Evolutionary conservation across 345 rosid species (phyloP).

Genomic region (Brassica juncea): DNA sequence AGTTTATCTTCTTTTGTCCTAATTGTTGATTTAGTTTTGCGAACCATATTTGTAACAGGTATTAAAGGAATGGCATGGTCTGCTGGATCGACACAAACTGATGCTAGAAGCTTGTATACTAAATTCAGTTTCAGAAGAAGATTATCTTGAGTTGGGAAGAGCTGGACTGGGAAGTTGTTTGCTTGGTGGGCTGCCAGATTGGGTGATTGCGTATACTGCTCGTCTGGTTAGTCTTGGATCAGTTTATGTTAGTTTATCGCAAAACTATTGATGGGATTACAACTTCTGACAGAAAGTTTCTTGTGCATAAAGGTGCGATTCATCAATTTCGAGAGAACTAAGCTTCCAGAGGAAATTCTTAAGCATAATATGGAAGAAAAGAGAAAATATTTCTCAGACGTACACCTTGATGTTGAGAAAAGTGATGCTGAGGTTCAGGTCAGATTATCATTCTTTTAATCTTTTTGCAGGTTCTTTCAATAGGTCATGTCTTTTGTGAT

Average conservation of each 20-base stretch:
- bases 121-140: constrained; percentile 88
- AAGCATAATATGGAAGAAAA: constrained; percentile 95
- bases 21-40: background rate
- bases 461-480: background rate
- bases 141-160: constrained; percentile 93
- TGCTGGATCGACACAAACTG: constrained; percentile 78
- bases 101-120: constrained; percentile 90
- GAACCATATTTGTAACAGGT: constrained; percentile 53
- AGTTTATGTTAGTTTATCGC: constrained; percentile 7
- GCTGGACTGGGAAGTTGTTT: constrained; percentile 98
- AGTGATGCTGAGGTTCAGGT: constrained; percentile 99
- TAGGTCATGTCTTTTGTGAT: constrained; percentile 3
- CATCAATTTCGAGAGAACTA: constrained; percentile 90
- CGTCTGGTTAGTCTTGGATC: constrained; percentile 67
- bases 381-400: constrained; percentile 73
- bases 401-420: constrained; percentile 82
- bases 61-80: constrained; percentile 86
- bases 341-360: constrained; percentile 90
- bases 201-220: constrained; percentile 96
- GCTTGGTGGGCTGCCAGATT: constrained; percentile 96
- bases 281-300: constrained; percentile 22
- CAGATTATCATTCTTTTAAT: constrained; percentile 24
- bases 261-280: constrained; percentile 8
- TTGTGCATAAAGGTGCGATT: constrained; percentile 80
- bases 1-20: background rate